Conservation (phyloP, 176 grass and related monocot species). For the Oryza coarctata region DNA sequence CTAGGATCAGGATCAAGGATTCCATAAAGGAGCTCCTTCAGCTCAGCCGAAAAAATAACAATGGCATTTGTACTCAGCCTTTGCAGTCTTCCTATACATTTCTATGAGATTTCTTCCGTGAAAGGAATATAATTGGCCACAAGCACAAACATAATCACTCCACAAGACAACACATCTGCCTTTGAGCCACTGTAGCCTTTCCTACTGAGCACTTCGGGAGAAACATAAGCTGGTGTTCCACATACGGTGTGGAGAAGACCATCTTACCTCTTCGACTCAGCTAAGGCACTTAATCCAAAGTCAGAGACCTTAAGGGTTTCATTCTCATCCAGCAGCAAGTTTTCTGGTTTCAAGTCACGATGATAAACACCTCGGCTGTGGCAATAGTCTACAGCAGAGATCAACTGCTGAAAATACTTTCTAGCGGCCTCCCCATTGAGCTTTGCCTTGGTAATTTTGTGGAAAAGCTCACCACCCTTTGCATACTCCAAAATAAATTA, state of each 20-base stretch:
- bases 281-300: slow-evolving; percentile 79
- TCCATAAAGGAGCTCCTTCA: slow-evolving; percentile 60
- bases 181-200: slow-evolving; percentile 72
- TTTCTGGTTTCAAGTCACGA: slow-evolving; percentile 84
- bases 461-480: slow-evolving; percentile 82
- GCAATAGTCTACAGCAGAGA: slow-evolving; percentile 66
- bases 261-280: slow-evolving; percentile 71
- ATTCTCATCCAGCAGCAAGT: slow-evolving; percentile 67
- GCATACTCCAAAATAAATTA: slow-evolving; percentile 78
- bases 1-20: slow-evolving; percentile 76
- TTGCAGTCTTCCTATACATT: slow-evolving; percentile 81
- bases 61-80: slow-evolving; percentile 68
- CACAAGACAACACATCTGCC: slow-evolving; percentile 89
- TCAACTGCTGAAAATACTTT: slow-evolving; percentile 83
- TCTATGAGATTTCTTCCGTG: slow-evolving; percentile 80
- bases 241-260: slow-evolving; percentile 72
- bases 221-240: slow-evolving; percentile 84
- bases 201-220: slow-evolving; percentile 71
- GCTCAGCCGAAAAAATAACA: slow-evolving; percentile 63
- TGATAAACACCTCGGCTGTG: slow-evolving; percentile 85
- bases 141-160: slow-evolving; percentile 85
- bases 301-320: slow-evolving; percentile 69
- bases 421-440: slow-evolving; percentile 52
- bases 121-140: slow-evolving; percentile 72
- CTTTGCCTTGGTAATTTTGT: slow-evolving; percentile 64